Evolutionary conservation across 1,139 yeast species (phyloP).

Genomic region (Blastobotrys elegans): DNA sequence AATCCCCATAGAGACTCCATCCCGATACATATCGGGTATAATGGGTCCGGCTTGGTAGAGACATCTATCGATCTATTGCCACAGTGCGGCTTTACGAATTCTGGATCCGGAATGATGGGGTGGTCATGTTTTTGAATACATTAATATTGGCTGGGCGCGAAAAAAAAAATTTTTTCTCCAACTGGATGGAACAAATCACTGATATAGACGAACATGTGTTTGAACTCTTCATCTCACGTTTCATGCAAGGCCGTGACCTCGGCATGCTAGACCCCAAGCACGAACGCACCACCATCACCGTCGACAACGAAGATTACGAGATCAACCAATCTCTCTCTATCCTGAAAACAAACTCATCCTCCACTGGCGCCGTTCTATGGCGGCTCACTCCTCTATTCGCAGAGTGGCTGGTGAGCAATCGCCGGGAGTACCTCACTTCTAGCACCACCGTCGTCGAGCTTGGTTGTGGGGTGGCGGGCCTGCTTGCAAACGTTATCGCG

Average conservation of each 20-base stretch:
- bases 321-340: slow-evolving; percentile 36
- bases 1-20: too few species aligned
- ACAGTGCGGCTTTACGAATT: too few species aligned
- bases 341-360: slow-evolving; percentile 39
- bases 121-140: too few species aligned
- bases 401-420: slow-evolving; percentile 44
- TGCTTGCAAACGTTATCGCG: slow-evolving; percentile 47
- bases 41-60: too few species aligned
- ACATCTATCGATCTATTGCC: too few species aligned
- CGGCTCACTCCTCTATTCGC: slow-evolving; percentile 46
- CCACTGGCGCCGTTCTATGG: slow-evolving; percentile 74
- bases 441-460: slow-evolving; percentile 46
- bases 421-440: slow-evolving; percentile 10
- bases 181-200: slow-evolving; percentile 26
- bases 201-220: slow-evolving; percentile 45
- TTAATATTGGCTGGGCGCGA: too few species aligned
- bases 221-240: slow-evolving; percentile 42
- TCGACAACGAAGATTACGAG: slow-evolving; percentile 32
- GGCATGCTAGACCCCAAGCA: slow-evolving; percentile 42
- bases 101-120: too few species aligned
- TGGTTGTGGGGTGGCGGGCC: slow-evolving; percentile 64
- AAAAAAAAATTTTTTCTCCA: background rate
- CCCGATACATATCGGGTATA: too few species aligned
- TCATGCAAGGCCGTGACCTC: slow-evolving; percentile 25
- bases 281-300: slow-evolving; percentile 33